Evolutionary conservation across 2,329 filamentous ascomycete species (phyloP).

Genomic region (Hymenoscyphus fraxineus): DNA sequence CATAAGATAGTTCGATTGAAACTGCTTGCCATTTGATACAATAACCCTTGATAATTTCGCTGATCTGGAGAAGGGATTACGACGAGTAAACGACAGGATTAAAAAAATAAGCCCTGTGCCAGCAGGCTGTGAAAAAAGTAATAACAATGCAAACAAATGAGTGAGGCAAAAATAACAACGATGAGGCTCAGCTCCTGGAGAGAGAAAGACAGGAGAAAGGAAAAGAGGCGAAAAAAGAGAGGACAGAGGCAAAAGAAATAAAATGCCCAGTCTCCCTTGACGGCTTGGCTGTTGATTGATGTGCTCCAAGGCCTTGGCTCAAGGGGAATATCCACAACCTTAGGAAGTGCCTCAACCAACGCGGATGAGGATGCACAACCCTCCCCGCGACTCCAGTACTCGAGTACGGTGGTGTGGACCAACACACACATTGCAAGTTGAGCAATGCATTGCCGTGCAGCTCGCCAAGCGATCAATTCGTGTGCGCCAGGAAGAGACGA

Average conservation of each 20-base stretch:
- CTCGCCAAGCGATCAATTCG: neutral
- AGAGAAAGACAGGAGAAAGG: neutral
- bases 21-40: conserved; percentile 1
- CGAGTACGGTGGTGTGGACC: neutral
- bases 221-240: neutral
- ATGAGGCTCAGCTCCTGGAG: neutral
- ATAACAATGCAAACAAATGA: neutral
- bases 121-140: neutral
- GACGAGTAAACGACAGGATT: neutral
- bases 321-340: neutral
- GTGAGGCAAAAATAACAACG: neutral
- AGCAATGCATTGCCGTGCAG: neutral
- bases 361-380: neutral
- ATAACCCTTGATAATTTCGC: neutral
- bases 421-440: no score
- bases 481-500: neutral
- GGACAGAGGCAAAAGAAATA: neutral
- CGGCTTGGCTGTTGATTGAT: neutral
- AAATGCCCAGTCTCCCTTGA: conserved; percentile 1
- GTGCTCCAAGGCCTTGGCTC: neutral
- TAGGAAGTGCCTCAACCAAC: no score
- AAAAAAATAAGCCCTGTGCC: neutral
- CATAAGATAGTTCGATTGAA: neutral
- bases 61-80: neutral
- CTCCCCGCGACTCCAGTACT: conserved; percentile 1